Evolutionary conservation across 768 basidiomycete genomes (phyloP), one percentile per base, ranked within the genome.

Genomic region (Tylopilus plumbeoviolaceoides): DNA sequence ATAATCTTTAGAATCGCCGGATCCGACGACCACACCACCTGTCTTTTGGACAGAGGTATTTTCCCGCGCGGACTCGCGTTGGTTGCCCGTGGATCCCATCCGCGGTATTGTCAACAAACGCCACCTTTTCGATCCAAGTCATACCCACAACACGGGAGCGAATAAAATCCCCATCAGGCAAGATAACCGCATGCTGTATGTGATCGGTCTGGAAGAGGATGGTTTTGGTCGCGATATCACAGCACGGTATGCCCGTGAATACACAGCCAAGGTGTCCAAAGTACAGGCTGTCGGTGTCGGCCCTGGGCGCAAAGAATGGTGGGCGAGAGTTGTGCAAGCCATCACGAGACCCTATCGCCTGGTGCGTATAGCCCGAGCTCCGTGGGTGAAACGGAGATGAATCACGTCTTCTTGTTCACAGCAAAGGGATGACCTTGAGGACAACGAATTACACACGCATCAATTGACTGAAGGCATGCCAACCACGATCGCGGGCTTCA

Each of bases 1-100:
- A 57, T 35, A 39, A 8, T 41, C 10, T 56, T 47, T 20, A 69
- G 69, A 58, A 47, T 56, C 65, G 2, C 57, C 50, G 28, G 80
- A 89, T 69, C 86, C 85, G 47, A 73, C 71, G 35, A 76, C 57
- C 48, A 84, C 83, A 10, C 85, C 92, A 4, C 95, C 95, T 1
- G 86, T 94, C 4, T 91, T 94, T 69, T 99, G 97, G 97, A 91
- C 89, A 0, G 97, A 99, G 70, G 91, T 97, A 0, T 99, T 94
- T 72, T 95, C 92, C 8, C 84, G 91, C 20, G 84, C 94, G 7
- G 93, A 97, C 72, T 82, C 79, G 14, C 83, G 86, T 33, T 99
- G 97, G 97, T 72, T 98, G 14, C 86, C 94, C 0, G 86, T 98
- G 36, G 97, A 99, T 70, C 91, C 93, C 8, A 79, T 92, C 31